Conservation (phyloP, 78 protist genomes). For the slime mould (Dictyostelium discoideum) region DNA sequence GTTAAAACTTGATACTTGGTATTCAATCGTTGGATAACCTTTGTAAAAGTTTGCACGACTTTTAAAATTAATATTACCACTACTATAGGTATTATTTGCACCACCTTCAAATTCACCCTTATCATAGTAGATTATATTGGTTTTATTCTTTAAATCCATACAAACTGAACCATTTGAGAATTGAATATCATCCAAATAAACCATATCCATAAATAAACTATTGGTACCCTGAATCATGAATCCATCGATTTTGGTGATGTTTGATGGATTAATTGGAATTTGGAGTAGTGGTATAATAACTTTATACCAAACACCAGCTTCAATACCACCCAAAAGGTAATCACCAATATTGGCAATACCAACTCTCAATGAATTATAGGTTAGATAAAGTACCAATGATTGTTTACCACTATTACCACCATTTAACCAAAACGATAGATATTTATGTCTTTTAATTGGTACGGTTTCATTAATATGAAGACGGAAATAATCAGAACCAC, state of each 20-base stretch:
- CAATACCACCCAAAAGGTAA: slow-evolving; percentile 10
- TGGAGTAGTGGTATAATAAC: slow-evolving; percentile 28
- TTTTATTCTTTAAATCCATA: background rate
- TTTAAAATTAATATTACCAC: slow-evolving; percentile 9
- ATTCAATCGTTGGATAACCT: background rate
- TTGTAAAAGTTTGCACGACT: background rate
- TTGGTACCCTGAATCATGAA: slow-evolving; percentile 11
- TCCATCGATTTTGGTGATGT: slow-evolving; percentile 9
- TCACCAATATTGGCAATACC: slow-evolving; percentile 5
- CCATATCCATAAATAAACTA: slow-evolving; percentile 13
- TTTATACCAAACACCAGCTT: slow-evolving; percentile 24
- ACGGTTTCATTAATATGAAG: slow-evolving; percentile 16
- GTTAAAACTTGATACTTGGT: background rate
- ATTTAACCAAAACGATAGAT: slow-evolving; percentile 48
- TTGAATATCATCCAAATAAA: slow-evolving; percentile 14
- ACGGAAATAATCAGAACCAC: background rate
- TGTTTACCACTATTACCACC: slow-evolving; percentile 28
- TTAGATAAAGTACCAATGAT: background rate
- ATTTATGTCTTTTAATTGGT: slow-evolving; percentile 16
- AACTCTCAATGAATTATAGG: background rate
- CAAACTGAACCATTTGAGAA: slow-evolving; percentile 16
- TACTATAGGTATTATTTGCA: background rate
- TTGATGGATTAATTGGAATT: slow-evolving; percentile 12
- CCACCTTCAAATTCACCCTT: slow-evolving; percentile 16
- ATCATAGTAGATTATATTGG: background rate